Base-by-base conservation (phyloP, 2,329 filamentous ascomycete genomes). In the Aureobasidium namibiae region DNA sequence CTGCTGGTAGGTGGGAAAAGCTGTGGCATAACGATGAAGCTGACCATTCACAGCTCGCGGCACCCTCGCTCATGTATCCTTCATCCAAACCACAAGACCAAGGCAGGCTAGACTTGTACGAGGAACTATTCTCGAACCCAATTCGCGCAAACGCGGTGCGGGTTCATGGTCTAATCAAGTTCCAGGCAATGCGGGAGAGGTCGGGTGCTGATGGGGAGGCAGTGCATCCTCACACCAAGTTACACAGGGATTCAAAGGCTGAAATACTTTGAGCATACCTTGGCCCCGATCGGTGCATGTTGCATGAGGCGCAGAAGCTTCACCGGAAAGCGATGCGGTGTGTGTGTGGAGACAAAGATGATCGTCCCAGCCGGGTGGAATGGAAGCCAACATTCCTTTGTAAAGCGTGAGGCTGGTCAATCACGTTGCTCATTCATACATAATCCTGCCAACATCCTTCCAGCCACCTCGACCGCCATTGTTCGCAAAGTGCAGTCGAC, bases 1-100 rank as follows among this genome's bases (percentile, higher is more conserved):
- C 33, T 61, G 57, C 63, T 65, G 62, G 62, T 61, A 61, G 68
- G 67, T 64, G 67, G 63, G 65, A 69, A 66, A 33, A 66, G 63
- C 41, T 69, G 66, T 63, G 68, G 66, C 68, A 70, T 70, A 59
- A 50, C 65, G 26, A 52, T 39, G 26, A 26, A 59, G 23, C 41
- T 49, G 52, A 39, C 57, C 60, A 62, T 61, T 60, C 49, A 58
- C 50, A 57, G 52, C 18, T 26, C 48, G 46, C 54, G 54, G 41
- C 42, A 42, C 42, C n/a, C 42, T 48, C 42, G 54, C 42, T 48
- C 54, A 57, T 48, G 42, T 46, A 57, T 48, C 42, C 42, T 39
- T 56, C 52, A 45, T 26, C 14, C 52, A 36, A 45, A 56, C 16
- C n/a, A 14, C 52, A 39, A 41, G 36, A 56, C 52, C 50, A 56